phyloP scores from a whole-genome alignment of 768 basidiomycete genomes.

The Tylopilus subfusipes region DNA sequence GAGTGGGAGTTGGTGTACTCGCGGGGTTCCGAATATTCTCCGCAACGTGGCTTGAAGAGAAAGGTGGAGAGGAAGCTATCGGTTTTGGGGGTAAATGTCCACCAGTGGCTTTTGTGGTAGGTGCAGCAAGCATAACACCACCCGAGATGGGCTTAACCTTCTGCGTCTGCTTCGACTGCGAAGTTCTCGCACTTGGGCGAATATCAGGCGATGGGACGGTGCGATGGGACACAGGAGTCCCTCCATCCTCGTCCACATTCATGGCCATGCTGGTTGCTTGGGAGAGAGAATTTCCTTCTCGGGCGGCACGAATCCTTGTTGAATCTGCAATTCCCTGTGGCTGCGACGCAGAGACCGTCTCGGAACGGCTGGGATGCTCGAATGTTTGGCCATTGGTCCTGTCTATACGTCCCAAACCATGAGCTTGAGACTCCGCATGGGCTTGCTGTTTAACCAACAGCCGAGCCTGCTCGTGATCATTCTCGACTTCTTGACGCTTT shows the following conservation, averaged over 20 bases:
- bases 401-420: neutral
- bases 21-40: neutral
- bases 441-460: conserved; percentile 10
- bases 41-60: neutral
- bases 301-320: conserved; percentile 25
- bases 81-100: conserved; percentile 3
- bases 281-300: neutral
- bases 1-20: conserved; percentile 4
- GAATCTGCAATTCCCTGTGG: conserved; percentile 28
- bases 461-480: conserved; percentile 3
- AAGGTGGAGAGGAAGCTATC: neutral
- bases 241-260: conserved; percentile 3
- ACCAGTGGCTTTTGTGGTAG: neutral
- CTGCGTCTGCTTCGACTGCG: conserved; percentile 3
- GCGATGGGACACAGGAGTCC: neutral
- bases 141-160: conserved; percentile 13
- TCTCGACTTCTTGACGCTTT: conserved; percentile 5
- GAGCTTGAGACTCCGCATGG: conserved; percentile 5
- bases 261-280: neutral
- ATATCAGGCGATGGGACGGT: neutral
- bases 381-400: neutral
- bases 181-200: neutral
- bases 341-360: conserved; percentile 13
- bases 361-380: neutral
- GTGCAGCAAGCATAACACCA: conserved; percentile 14